Evolutionary conservation across 176 grass and related monocot genomes (phyloP), one percentile per base, ranked within the genome.

Genomic region (Bromus sterilis): DNA sequence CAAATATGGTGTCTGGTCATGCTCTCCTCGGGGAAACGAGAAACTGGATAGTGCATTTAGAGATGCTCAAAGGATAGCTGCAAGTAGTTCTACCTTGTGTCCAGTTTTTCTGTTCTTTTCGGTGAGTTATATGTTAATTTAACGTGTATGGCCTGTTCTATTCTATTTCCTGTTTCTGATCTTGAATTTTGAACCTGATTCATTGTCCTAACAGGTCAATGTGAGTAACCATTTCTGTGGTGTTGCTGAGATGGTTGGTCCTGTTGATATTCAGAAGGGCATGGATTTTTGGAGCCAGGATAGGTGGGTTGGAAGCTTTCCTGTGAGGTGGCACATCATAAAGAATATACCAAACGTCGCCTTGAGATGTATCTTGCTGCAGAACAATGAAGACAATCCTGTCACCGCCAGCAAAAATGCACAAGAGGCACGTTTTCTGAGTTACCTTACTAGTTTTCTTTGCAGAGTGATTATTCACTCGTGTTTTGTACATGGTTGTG

Each of bases 21-120:
- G 83, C 75, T 84, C 89, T 13, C 20, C 34, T 31, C 12, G 2
- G 70, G 92, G 92, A 81, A 94, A 89, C 83, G 53, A 64, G 70
- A 94, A 84, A 76, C 40, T 94, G 61, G 82, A 81, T 68, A 56
- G 14, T 24, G 72, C 92, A 48, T 94, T 76, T 79, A 72, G 79
- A 59, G 89, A 91, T 51, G 89, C 86, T 74, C 89, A 94, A 73
- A 55, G 6, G 18, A 85, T 89, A 85, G 61, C 91, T 84, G 58
- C 82, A 51, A 86, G 56, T 33, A 82, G 76, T 60, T 66, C 46
- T 68, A 77, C 67, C 29, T 32, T 78, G 33, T 97, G 87, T 34
- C 94, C 89, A 66, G 84, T 97, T 79, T 94, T 94, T 53, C 78
- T 97, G 26, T 92, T 97, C 80, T 97, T 97, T 75, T 97, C 94